phyloP scores from a whole-genome alignment of 352 stramenopile genomes.

The Globisporangium canariense region DNA sequence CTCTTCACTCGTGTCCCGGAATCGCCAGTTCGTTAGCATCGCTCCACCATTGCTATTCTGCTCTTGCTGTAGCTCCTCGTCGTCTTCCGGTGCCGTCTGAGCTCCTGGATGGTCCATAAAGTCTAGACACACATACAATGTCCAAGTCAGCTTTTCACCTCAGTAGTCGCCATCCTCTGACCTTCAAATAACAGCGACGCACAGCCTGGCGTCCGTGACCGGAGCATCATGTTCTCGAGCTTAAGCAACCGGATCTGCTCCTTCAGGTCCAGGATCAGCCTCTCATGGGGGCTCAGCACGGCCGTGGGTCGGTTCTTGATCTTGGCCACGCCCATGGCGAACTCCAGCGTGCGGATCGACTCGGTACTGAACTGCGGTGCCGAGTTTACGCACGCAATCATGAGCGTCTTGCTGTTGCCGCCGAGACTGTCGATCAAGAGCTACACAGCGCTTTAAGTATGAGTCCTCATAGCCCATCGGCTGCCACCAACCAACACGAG shows the following conservation, averaged over 20 bases:
- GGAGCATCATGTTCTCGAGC: conserved; percentile 69
- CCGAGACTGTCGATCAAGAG: conserved; percentile 70
- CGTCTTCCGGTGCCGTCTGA: conserved; percentile 3
- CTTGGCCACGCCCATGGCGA: conserved; percentile 76
- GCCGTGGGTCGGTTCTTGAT: conserved; percentile 73
- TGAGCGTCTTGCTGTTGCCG: conserved; percentile 74
- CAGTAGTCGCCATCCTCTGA: not conserved
- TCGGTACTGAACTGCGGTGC: conserved; percentile 54
- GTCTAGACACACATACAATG: conserved; percentile 25
- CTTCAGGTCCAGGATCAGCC: conserved; percentile 64
- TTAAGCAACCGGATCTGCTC: conserved; percentile 66
- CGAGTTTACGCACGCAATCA: conserved; percentile 73
- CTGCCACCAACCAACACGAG: not conserved
- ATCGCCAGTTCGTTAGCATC: conserved; percentile 14
- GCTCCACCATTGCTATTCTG: conserved; percentile 15
- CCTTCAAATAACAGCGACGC: conserved; percentile 7
- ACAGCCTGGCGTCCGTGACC: conserved; percentile 64
- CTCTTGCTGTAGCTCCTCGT: not conserved
- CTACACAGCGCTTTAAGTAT: conserved; percentile 15
- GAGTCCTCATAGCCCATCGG: not conserved
- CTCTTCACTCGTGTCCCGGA: conserved; percentile 4
- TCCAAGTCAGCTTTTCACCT: conserved; percentile 1
- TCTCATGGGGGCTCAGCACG: conserved; percentile 66
- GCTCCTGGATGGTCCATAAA: conserved; percentile 39
- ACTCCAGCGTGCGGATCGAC: conserved; percentile 67